Conservation (phyloP, 148 eudicot species). For the Diospyros lotus region DNA sequence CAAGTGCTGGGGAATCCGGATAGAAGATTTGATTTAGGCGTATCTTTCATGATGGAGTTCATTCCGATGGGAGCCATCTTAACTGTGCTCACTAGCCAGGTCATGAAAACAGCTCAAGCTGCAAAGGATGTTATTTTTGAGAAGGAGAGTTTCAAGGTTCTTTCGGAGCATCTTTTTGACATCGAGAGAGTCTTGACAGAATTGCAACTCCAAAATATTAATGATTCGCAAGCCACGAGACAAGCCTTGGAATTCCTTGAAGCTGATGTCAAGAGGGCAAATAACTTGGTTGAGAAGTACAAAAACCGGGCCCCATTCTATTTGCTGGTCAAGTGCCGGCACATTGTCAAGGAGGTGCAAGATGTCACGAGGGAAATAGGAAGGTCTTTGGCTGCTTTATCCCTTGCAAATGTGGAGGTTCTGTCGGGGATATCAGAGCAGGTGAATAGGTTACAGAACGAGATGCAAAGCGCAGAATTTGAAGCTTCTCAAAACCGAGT, state of each 20-base stretch:
- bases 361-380: conserved; percentile 42
- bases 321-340: conserved; percentile 29
- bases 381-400: conserved; percentile 23
- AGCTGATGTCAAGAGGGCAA: conserved; percentile 31
- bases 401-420: conserved; percentile 26
- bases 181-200: conserved; percentile 28
- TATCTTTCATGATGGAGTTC: conserved; percentile 13
- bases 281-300: conserved; percentile 34
- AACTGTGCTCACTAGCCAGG: conserved; percentile 23
- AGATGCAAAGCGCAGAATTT: conserved; percentile 40
- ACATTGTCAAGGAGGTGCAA: conserved; percentile 41
- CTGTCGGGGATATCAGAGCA: conserved; percentile 30
- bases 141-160: conserved; percentile 33
- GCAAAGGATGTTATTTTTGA: conserved; percentile 36
- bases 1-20: background rate
- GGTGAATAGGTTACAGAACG: conserved; percentile 29
- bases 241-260: conserved; percentile 36
- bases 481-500: conserved; percentile 24
- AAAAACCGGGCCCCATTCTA: conserved; percentile 29
- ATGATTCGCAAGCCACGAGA: conserved; percentile 31
- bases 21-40: background rate
- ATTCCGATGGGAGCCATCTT: conserved; percentile 32
- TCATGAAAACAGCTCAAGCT: conserved; percentile 33
- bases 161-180: conserved; percentile 30
- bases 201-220: conserved; percentile 22